Evolutionary conservation across 2,329 filamentous ascomycete species (phyloP).

Genomic region (Pseudogymnoascus verrucosus): DNA sequence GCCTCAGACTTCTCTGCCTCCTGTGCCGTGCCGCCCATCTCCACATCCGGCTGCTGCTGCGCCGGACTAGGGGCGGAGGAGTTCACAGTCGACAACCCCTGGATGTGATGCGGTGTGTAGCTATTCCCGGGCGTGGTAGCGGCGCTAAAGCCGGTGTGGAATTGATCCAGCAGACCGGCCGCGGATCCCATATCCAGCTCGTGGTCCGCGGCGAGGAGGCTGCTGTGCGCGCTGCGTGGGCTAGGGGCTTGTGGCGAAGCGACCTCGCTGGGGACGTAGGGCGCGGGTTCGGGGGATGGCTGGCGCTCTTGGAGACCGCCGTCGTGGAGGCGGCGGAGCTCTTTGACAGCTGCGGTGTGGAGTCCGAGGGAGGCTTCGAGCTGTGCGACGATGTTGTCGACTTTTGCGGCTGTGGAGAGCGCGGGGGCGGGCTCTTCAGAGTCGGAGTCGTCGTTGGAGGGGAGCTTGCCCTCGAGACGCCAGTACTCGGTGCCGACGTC

Average conservation of each 20-base stretch:
- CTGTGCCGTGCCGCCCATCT: slow-evolving; percentile 32
- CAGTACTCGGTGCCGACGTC: slow-evolving; percentile 53
- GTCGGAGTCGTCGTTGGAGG: slow-evolving; percentile 41
- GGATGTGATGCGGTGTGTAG: slow-evolving; percentile 3
- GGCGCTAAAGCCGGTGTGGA: slow-evolving; percentile 53
- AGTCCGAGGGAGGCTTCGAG: slow-evolving; percentile 66
- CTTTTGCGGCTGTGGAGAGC: slow-evolving; percentile 32
- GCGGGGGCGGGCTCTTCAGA: slow-evolving; percentile 22
- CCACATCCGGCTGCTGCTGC: slow-evolving; percentile 20
- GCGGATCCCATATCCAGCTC: slow-evolving; percentile 41
- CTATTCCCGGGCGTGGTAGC: slow-evolving; percentile 50
- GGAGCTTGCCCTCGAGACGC: slow-evolving; percentile 50
- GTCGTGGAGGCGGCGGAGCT: slow-evolving; percentile 65
- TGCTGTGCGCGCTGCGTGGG: not conserved
- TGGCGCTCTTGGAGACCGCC: slow-evolving; percentile 61
- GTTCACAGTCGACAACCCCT: slow-evolving; percentile 30
- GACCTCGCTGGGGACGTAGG: slow-evolving; percentile 33
- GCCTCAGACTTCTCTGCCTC: slow-evolving; percentile 37
- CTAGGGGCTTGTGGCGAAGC: slow-evolving; percentile 42
- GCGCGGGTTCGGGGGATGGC: slow-evolving; percentile 19
- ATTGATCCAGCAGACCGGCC: slow-evolving; percentile 59
- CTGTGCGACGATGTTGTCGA: slow-evolving; percentile 67
- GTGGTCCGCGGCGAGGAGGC: not conserved
- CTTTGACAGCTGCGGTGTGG: slow-evolving; percentile 54
- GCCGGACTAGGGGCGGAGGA: slow-evolving; percentile 26